Evolutionary conservation across 352 stramenopile species (phyloP).

Genomic region (Phytophthora sansomeana): DNA sequence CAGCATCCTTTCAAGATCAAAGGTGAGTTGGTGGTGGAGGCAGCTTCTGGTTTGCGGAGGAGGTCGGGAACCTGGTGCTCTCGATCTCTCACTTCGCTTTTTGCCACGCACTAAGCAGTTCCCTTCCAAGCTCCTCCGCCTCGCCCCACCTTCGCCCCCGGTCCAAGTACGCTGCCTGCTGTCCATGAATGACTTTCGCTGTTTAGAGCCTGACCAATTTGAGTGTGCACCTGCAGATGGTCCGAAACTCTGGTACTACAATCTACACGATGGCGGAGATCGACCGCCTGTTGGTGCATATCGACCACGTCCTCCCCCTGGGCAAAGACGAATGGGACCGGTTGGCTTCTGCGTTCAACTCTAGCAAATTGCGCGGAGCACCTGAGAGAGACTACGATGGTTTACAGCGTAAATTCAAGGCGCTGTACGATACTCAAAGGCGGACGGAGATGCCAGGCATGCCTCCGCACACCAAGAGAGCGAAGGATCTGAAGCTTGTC

Average conservation of each 20-base stretch:
- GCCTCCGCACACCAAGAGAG: neutral
- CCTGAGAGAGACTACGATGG: too few relatives aligned
- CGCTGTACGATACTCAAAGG: too few relatives aligned
- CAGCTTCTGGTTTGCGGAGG: neutral
- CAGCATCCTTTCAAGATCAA: neutral
- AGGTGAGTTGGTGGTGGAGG: neutral
- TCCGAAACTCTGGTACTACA: neutral
- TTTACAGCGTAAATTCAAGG: too few relatives aligned
- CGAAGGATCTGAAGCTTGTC: neutral
- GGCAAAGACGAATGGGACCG: too few relatives aligned
- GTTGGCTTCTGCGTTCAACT: neutral
- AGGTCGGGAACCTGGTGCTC: neutral
- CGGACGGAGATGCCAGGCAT: too few relatives aligned
- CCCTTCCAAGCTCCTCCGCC: neutral
- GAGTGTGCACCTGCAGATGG: neutral
- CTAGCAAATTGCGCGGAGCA: too few relatives aligned
- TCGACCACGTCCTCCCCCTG: too few relatives aligned
- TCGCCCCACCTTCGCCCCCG: neutral
- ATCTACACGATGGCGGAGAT: too few relatives aligned
- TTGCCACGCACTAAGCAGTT: too few relatives aligned
- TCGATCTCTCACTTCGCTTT: neutral
- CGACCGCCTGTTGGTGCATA: too few relatives aligned
- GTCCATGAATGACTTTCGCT: too few relatives aligned
- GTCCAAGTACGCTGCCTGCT: neutral
- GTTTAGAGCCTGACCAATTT: too few relatives aligned